phyloP scores from a whole-genome alignment of 768 basidiomycete species.

The Trametes villosa region DNA sequence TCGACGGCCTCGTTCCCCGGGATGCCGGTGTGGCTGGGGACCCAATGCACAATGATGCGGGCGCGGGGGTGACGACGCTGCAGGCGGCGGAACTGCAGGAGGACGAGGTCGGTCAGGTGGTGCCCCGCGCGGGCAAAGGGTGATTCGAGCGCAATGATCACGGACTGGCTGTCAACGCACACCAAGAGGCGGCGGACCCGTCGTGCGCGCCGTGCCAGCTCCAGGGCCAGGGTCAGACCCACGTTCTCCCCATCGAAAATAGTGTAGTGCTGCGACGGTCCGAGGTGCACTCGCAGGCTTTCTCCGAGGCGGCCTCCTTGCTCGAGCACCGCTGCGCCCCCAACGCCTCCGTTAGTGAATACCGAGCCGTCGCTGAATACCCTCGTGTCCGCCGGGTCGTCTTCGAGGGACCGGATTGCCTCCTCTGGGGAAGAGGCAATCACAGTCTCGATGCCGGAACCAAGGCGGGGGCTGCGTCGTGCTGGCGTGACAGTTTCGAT shows the following conservation, averaged over 20 bases:
- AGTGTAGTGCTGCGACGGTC: neutral
- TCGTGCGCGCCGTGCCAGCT: neutral
- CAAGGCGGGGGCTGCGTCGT: neutral
- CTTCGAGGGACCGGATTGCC: neutral
- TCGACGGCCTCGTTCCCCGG: constrained; percentile 5
- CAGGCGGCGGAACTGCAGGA: neutral
- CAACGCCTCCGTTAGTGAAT: neutral
- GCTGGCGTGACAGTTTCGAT: neutral
- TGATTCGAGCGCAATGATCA: neutral
- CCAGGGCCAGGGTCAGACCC: neutral
- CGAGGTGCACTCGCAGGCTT: neutral
- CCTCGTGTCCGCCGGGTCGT: neutral
- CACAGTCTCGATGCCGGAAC: neutral
- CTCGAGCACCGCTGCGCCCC: neutral
- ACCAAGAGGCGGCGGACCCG: neutral
- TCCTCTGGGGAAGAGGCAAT: neutral
- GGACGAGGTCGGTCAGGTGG: constrained; percentile 12
- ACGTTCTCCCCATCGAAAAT: neutral
- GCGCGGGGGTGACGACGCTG: neutral
- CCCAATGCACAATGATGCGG: neutral
- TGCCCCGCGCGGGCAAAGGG: neutral
- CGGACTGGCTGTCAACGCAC: neutral
- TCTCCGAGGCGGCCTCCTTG: neutral
- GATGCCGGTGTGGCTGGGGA: constrained; percentile 8
- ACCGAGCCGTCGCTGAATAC: neutral